Conservation (phyloP, 345 rosid species). For the Eucalyptus marginata region DNA sequence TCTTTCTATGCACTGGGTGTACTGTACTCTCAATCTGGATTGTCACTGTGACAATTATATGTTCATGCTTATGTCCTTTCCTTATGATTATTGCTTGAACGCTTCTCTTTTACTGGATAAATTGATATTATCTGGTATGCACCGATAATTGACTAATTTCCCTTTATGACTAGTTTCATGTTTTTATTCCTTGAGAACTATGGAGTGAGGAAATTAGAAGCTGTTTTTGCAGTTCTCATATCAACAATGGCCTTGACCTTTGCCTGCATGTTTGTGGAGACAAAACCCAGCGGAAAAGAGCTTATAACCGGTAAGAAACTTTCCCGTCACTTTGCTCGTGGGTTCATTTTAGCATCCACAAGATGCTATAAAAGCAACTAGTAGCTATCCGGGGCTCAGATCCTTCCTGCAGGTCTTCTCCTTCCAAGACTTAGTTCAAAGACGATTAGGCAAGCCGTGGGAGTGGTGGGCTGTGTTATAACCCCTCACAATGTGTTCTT, state of each 20-base stretch:
- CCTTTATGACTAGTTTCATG: conserved; percentile 47
- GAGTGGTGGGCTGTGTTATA: conserved; percentile 90
- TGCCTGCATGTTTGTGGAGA: conserved; percentile 85
- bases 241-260: conserved; percentile 75
- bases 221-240: conserved; percentile 69
- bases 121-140: background rate
- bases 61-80: background rate
- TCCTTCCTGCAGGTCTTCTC: conserved; percentile 48
- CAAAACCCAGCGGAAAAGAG: conserved; percentile 75
- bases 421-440: conserved; percentile 84
- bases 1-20: background rate
- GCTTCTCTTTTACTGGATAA: background rate
- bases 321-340: background rate
- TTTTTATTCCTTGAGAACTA: conserved; percentile 74
- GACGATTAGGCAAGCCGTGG: conserved; percentile 90
- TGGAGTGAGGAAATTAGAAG: conserved; percentile 81
- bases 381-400: background rate
- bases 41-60: background rate
- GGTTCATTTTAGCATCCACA: background rate
- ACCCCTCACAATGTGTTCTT: conserved; percentile 95
- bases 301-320: conserved; percentile 46
- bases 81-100: background rate
- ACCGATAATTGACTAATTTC: background rate
- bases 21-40: background rate
- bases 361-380: background rate